phyloP scores from a whole-genome alignment of 1,139 yeast species.

The Lodderomyces pseudojiufengensis region DNA sequence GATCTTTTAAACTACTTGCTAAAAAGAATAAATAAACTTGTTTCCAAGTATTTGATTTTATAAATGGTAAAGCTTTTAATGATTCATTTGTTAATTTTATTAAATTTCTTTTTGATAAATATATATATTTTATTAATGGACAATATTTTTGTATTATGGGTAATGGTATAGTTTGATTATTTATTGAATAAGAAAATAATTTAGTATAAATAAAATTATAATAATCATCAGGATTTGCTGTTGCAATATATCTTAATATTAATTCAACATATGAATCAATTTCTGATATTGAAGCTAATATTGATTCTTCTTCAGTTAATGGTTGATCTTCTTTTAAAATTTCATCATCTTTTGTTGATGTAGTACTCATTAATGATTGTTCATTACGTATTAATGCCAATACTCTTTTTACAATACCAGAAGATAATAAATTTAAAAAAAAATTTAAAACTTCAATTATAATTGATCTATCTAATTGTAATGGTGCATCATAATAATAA shows the following conservation, averaged over 20 bases:
- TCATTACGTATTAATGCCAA: slow-evolving; percentile 20
- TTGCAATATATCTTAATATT: slow-evolving; percentile 48
- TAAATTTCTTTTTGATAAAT: slow-evolving; percentile 40
- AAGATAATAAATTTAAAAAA: slow-evolving; percentile 20
- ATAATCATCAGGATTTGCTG: slow-evolving; percentile 53
- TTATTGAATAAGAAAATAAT: slow-evolving; percentile 31
- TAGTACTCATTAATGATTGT: slow-evolving; percentile 11
- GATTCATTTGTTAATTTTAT: slow-evolving; percentile 37
- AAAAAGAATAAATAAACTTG: slow-evolving; percentile 50
- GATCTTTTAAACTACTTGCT: slow-evolving; percentile 47
- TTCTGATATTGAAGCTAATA: slow-evolving; percentile 13
- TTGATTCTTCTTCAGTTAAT: slow-evolving; percentile 10
- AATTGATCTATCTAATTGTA: slow-evolving; percentile 15
- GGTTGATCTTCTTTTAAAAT: slow-evolving; percentile 11
- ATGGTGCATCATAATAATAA: slow-evolving; percentile 23
- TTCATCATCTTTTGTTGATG: slow-evolving; percentile 9
- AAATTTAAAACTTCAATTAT: slow-evolving; percentile 19
- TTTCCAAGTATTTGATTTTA: slow-evolving; percentile 53
- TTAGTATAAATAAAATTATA: slow-evolving; percentile 36
- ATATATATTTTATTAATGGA: slow-evolving; percentile 50
- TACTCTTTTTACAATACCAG: slow-evolving; percentile 20
- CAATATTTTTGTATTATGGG: slow-evolving; percentile 39
- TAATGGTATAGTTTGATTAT: slow-evolving; percentile 41
- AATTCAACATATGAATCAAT: slow-evolving; percentile 47
- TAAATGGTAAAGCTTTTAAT: slow-evolving; percentile 34